Percentiles rank a stretch among this genome's conserved stretches.
Conservation (phyloP, 1,284 basidiomycete genomes). For the Apiotrichum siamense region DNA sequence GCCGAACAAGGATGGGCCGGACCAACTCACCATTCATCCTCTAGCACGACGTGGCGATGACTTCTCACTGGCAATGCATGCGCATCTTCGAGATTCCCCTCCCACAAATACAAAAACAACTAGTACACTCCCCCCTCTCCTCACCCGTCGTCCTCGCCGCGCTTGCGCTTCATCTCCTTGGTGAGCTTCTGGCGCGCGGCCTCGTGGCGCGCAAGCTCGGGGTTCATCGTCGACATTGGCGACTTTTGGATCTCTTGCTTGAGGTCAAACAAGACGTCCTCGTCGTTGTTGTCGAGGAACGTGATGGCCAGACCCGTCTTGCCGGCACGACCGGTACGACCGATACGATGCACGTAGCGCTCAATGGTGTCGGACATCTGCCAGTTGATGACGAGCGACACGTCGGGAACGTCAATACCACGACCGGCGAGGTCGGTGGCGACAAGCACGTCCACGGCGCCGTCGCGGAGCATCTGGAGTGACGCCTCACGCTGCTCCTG, state of each 20-base stretch:
- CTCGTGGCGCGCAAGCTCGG: slow-evolving; percentile 82
- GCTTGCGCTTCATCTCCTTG: slow-evolving; percentile 68
- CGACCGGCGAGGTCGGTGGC: slow-evolving; percentile 96
- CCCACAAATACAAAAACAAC: too few species aligned
- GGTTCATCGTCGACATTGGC: slow-evolving; percentile 79
- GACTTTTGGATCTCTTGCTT: slow-evolving; percentile 77
- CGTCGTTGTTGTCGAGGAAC: slow-evolving; percentile 90
- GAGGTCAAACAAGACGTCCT: slow-evolving; percentile 84
- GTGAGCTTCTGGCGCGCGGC: slow-evolving; percentile 81
- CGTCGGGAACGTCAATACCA: slow-evolving; percentile 95
- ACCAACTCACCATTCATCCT: too few species aligned
- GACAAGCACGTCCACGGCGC: slow-evolving; percentile 77
- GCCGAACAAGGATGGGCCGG: too few species aligned
- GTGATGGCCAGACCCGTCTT: slow-evolving; percentile 90
- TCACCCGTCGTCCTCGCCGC: slow-evolving; percentile 18
- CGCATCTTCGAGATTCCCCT: too few species aligned
- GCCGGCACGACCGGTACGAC: slow-evolving; percentile 94
- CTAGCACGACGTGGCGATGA: too few species aligned
- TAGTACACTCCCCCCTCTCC: background rate
- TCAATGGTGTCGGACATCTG: slow-evolving; percentile 96
- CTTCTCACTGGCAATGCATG: too few species aligned
- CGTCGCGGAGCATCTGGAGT: slow-evolving; percentile 74
- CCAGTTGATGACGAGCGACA: slow-evolving; percentile 92
- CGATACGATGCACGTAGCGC: slow-evolving; percentile 87
- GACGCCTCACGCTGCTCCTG: slow-evolving; percentile 95